Percentiles rank a stretch among this genome's conserved stretches.
Conservation (phyloP, 306 rosid genomes). For the Sicyos edulis region DNA sequence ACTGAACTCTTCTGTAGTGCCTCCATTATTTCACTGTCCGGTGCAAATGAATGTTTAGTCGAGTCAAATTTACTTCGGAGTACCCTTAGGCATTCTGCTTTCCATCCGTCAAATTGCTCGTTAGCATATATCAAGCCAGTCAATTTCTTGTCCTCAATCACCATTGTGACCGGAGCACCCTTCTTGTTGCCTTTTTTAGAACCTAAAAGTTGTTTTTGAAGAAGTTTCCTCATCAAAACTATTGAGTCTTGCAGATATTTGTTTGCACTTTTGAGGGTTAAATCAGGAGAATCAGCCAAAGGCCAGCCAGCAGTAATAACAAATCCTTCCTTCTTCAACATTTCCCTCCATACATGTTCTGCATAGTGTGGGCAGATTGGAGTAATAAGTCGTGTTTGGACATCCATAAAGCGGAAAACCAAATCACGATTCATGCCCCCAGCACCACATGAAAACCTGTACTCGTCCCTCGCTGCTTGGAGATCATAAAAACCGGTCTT, state of each 20-base stretch:
- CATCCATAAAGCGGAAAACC: conserved; percentile 78
- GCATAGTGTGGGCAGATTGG: conserved; percentile 95
- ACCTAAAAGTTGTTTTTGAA: conserved; percentile 71
- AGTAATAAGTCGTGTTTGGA: conserved; percentile 78
- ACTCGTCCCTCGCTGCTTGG: conserved; percentile 87
- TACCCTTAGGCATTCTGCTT: conserved; percentile 70
- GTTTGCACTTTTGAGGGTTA: conserved; percentile 66
- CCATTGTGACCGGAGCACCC: conserved; percentile 40
- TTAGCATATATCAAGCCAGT: conserved; percentile 63
- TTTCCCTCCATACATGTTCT: conserved; percentile 74
- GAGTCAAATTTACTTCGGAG: conserved; percentile 52
- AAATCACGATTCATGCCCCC: conserved; percentile 70
- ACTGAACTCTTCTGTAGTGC: conserved; percentile 54
- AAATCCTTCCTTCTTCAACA: conserved; percentile 78
- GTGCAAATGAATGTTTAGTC: conserved; percentile 38
- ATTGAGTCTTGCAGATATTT: conserved; percentile 82
- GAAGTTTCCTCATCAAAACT: conserved; percentile 74
- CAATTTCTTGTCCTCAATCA: conserved; percentile 39
- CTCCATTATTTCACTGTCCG: conserved; percentile 49
- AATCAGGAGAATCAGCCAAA: conserved; percentile 59
- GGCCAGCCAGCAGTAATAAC: conserved; percentile 88
- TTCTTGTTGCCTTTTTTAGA: conserved; percentile 59
- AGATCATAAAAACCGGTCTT: conserved; percentile 89
- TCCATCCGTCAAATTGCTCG: conserved; percentile 81
- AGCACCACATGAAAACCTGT: conserved; percentile 71